Evolutionary conservation across 148 eudicot genomes (phyloP).

Genomic region (Silene conica): DNA sequence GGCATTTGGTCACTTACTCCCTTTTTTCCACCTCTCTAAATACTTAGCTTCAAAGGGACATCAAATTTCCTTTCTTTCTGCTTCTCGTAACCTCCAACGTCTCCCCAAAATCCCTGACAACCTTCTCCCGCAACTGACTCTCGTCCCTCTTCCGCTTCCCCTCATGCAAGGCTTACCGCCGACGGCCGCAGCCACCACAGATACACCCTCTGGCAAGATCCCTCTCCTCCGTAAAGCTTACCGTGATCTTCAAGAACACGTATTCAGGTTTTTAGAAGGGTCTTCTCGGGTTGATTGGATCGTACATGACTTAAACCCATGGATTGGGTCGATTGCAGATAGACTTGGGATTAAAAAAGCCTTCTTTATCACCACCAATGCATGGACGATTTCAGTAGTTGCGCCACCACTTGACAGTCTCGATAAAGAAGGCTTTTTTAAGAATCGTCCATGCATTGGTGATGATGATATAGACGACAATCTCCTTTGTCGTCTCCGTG

Average conservation of each 20-base stretch:
- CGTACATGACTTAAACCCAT: conserved; percentile 26
- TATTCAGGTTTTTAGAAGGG: conserved; percentile 6
- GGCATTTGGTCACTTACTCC: conserved; percentile 36
- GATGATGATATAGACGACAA: neutral
- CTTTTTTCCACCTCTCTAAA: conserved; percentile 33
- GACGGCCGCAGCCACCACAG: conserved; percentile 34
- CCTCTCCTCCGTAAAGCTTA: conserved; percentile 29
- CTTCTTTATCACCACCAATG: conserved; percentile 17
- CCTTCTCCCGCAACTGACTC: conserved; percentile 6
- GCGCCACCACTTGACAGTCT: neutral
- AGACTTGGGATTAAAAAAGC: conserved; percentile 16
- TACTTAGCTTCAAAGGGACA: conserved; percentile 33
- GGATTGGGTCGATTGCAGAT: conserved; percentile 28
- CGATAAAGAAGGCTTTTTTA: neutral
- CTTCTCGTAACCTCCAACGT: conserved; percentile 33
- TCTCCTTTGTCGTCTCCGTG: neutral
- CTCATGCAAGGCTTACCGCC: conserved; percentile 14
- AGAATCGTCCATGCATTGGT: neutral
- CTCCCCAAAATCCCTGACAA: conserved; percentile 24
- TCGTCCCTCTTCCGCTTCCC: conserved; percentile 27
- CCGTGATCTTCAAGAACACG: conserved; percentile 17
- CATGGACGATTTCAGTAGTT: neutral
- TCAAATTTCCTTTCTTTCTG: conserved; percentile 24
- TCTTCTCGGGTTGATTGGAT: conserved; percentile 30
- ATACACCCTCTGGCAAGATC: conserved; percentile 21